phyloP scores from a whole-genome alignment of 2,329 filamentous ascomycete species.

The Volutella citrinella region DNA sequence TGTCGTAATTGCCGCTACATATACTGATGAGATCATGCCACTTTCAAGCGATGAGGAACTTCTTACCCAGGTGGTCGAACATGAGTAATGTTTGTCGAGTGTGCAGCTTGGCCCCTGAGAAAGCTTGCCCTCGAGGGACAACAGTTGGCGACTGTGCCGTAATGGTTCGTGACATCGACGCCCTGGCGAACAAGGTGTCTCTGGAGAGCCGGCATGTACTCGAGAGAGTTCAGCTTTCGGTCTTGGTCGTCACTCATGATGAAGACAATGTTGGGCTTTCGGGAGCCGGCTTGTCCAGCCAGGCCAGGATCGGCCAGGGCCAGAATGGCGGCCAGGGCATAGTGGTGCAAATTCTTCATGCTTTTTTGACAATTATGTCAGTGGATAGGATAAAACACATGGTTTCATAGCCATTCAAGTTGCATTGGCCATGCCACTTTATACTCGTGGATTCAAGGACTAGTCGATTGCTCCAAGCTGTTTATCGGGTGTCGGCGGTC shows the following conservation, averaged over 20 bases:
- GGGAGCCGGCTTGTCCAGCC: neutral
- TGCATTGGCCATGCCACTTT: too few species aligned
- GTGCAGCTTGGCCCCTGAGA: slow-evolving; percentile 6
- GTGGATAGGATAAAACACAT: too few species aligned
- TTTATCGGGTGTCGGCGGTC: too few species aligned
- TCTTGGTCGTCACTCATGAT: slow-evolving; percentile 64
- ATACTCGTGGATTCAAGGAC: too few species aligned
- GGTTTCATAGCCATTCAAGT: too few species aligned
- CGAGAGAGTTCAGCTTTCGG: slow-evolving; percentile 52
- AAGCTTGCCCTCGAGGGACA: slow-evolving; percentile 8
- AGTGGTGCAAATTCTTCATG: too few species aligned
- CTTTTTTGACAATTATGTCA: too few species aligned
- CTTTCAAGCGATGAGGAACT: neutral
- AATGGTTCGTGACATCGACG: slow-evolving; percentile 6
- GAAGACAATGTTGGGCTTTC: slow-evolving; percentile 53
- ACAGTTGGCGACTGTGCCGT: slow-evolving; percentile 4
- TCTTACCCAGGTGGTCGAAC: slow-evolving; percentile 6
- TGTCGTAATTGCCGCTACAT: slow-evolving; percentile 8
- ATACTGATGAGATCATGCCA: neutral
- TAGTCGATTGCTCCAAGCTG: too few species aligned
- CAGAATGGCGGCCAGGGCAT: neutral
- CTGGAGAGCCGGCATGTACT: slow-evolving; percentile 53
- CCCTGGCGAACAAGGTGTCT: slow-evolving; percentile 53
- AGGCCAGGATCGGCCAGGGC: too few species aligned
- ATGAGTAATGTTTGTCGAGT: slow-evolving; percentile 11